Conservation (phyloP, 2,329 filamentous ascomycete species). For the Penicillium sp. region DNA sequence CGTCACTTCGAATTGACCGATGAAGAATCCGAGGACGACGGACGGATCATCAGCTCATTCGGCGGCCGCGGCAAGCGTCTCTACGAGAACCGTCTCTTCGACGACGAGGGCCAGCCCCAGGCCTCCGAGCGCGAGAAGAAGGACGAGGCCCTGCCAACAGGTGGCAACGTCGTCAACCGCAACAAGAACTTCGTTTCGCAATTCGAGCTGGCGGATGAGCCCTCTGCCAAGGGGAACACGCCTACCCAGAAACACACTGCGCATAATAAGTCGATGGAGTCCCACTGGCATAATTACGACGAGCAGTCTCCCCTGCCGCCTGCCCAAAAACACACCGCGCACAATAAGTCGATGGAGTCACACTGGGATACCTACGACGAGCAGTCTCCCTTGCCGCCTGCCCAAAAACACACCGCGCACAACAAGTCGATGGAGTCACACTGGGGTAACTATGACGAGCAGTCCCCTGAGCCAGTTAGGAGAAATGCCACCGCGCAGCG, state of each 20-base stretch:
- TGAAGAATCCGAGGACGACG: slow-evolving; percentile 56
- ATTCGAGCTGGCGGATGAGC: slow-evolving; percentile 69
- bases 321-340: background rate
- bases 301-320: slow-evolving; percentile 23
- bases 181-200: slow-evolving; percentile 75
- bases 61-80: slow-evolving; percentile 69
- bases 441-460: slow-evolving; percentile 48
- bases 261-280: slow-evolving; percentile 64
- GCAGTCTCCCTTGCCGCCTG: slow-evolving; percentile 16
- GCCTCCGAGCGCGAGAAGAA: slow-evolving; percentile 22
- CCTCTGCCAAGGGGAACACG: slow-evolving; percentile 38
- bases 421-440: slow-evolving; percentile 66
- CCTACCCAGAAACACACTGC: slow-evolving; percentile 57
- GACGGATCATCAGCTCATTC: slow-evolving; percentile 46
- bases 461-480: slow-evolving; percentile 27
- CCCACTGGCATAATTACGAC: slow-evolving; percentile 51
- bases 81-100: slow-evolving; percentile 75
- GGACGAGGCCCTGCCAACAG: slow-evolving; percentile 58
- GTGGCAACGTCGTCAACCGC: slow-evolving; percentile 72
- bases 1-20: slow-evolving; percentile 83
- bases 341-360: slow-evolving; percentile 66
- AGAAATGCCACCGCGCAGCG: slow-evolving; percentile 28
- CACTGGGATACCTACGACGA: slow-evolving; percentile 48
- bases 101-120: slow-evolving; percentile 61
- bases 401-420: background rate